These are phyloP conservation scores for Venustampulla echinocandica DNA, from an alignment of 495 filamentous ascomycete genomes.

Conservation along the genomic window DNA sequence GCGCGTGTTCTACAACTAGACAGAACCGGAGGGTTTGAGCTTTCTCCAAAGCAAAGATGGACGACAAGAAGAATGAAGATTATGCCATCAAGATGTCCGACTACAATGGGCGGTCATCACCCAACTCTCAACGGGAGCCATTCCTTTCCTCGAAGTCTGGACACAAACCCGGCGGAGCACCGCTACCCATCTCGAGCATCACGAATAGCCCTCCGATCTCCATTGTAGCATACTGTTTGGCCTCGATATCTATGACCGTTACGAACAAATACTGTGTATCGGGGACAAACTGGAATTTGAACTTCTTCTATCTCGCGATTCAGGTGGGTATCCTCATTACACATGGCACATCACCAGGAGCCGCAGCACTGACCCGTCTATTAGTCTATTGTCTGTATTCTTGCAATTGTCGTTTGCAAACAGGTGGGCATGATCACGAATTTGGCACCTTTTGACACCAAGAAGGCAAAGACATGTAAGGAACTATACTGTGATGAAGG, in stretches of 20 bases:
- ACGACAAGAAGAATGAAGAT: slow-evolving; percentile 36
- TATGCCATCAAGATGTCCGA: slow-evolving; percentile 64
- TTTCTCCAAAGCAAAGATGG: slow-evolving; percentile 16
- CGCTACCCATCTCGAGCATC: slow-evolving; percentile 32
- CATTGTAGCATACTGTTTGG: slow-evolving; percentile 83
- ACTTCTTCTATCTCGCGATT: slow-evolving; percentile 86
- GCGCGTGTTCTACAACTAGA: slow-evolving; percentile 11
- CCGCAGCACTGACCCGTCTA: not conserved
- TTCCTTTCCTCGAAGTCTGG: slow-evolving; percentile 11
- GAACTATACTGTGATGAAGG: not conserved
- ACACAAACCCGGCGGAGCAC: not conserved
- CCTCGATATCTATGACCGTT: slow-evolving; percentile 96
- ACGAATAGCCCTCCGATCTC: slow-evolving; percentile 69
- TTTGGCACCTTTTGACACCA: slow-evolving; percentile 74
- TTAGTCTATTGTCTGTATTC: slow-evolving; percentile 84
- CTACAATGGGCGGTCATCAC: slow-evolving; percentile 47
- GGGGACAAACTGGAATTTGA: slow-evolving; percentile 85
- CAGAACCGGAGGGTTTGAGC: not conserved
- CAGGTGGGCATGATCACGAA: slow-evolving; percentile 75
- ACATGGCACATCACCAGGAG: not conserved
- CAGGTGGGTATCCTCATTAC: slow-evolving; percentile 56
- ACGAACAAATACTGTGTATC: slow-evolving; percentile 99
- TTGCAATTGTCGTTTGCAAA: slow-evolving; percentile 80
- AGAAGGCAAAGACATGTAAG: slow-evolving; percentile 89
- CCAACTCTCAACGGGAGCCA: slow-evolving; percentile 20